A percentile compares a stretch with the other conserved stretches of the same genome.
These are phyloP conservation scores for Asclepias syriaca DNA, from an alignment of 257 asterid species.

Conservation along the genomic window DNA sequence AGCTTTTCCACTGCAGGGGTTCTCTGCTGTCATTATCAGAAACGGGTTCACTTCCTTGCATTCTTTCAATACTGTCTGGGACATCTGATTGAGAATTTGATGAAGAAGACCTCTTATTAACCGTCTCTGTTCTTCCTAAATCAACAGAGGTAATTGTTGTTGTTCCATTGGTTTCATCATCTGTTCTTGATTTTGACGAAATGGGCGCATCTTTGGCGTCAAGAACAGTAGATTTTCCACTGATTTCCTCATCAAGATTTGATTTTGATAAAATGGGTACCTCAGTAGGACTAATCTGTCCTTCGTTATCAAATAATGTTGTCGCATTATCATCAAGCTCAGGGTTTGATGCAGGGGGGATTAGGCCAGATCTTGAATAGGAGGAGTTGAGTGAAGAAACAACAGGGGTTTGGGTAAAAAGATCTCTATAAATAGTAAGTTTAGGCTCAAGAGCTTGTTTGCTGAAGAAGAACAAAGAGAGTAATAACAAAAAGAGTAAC, in stretches of 20 bases:
- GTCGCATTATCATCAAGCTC: slow-evolving; percentile 18
- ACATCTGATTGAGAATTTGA: slow-evolving; percentile 15
- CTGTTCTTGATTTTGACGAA: slow-evolving; percentile 19
- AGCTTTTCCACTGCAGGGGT: slow-evolving; percentile 27
- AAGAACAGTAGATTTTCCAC: neutral
- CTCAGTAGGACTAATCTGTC: neutral
- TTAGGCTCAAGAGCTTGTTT: slow-evolving; percentile 37
- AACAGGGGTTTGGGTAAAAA: slow-evolving; percentile 23
- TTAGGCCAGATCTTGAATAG: slow-evolving; percentile 32
- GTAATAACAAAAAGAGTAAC: slow-evolving; percentile 32
- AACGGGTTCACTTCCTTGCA: slow-evolving; percentile 9
- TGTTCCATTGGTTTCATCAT: slow-evolving; percentile 14
- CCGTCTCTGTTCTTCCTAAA: slow-evolving; percentile 10
- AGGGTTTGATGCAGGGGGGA: slow-evolving; percentile 24
- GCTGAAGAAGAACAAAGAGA: slow-evolving; percentile 44
- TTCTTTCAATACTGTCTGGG: slow-evolving; percentile 14
- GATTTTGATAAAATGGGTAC: slow-evolving; percentile 6
- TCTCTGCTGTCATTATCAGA: neutral
- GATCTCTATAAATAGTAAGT: slow-evolving; percentile 31
- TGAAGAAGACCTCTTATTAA: slow-evolving; percentile 17
- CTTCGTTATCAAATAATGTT: neutral
- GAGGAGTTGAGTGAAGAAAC: slow-evolving; percentile 13
- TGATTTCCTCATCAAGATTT: slow-evolving; percentile 10
- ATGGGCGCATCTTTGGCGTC: slow-evolving; percentile 9
- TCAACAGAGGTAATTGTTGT: slow-evolving; percentile 1